Conservation (phyloP, 2,329 filamentous ascomycete genomes). For the Helotiales sp. region DNA sequence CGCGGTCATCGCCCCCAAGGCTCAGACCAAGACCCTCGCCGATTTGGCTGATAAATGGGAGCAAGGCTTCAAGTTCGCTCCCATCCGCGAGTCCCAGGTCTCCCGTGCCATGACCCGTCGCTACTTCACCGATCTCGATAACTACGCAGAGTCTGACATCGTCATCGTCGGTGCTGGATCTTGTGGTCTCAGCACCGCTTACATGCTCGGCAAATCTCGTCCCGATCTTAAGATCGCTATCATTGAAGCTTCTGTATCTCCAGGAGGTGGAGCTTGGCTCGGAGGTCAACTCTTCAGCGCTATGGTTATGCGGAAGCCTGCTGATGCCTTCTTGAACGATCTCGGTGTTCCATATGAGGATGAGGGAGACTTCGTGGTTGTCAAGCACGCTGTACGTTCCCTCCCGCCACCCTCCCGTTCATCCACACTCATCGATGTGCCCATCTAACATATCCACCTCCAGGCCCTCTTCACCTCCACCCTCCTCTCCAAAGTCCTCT, state of each 20-base stretch:
- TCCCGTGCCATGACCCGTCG: conserved; percentile 91
- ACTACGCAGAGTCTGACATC: conserved; percentile 89
- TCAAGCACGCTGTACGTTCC: conserved; percentile 75
- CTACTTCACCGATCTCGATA: conserved; percentile 90
- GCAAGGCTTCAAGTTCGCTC: conserved; percentile 72
- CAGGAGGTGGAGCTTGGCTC: conserved; percentile 89
- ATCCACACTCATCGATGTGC: no score
- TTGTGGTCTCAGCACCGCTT: conserved; percentile 84
- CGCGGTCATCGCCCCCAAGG: conserved; percentile 48
- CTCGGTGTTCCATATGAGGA: conserved; percentile 86
- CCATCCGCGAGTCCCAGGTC: conserved; percentile 90
- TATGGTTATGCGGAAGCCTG: conserved; percentile 94
- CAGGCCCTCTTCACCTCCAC: conserved; percentile 85
- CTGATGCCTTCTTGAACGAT: conserved; percentile 81
- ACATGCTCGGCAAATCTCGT: conserved; percentile 80
- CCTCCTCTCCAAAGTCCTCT: conserved; percentile 79
- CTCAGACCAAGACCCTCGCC: conserved; percentile 52
- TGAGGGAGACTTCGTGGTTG: conserved; percentile 85
- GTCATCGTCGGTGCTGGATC: conserved; percentile 92
- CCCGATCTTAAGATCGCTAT: conserved; percentile 92
- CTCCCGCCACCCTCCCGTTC: background rate
- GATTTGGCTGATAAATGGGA: conserved; percentile 80
- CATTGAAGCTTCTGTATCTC: conserved; percentile 85
- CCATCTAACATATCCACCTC: background rate
- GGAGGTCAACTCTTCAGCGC: conserved; percentile 93